Base-by-base conservation (phyloP, 2,329 filamentous ascomycete species). In the Aspergillus proliferans region DNA sequence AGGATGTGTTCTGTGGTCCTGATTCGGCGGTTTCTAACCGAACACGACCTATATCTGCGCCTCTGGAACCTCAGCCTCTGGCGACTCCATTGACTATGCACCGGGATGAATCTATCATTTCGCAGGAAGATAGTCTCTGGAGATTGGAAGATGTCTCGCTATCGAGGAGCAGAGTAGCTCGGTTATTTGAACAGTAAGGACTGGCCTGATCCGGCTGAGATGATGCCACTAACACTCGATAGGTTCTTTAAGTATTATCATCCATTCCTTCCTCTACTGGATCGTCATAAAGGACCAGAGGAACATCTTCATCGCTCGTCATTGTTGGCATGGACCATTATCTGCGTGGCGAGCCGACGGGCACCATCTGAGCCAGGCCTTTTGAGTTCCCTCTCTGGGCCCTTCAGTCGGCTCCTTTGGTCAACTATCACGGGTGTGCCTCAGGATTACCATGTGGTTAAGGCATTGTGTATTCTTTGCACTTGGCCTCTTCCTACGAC, bases 221-320 rank as follows among this genome's bases (percentile, higher is more conserved):
- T 66, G 2, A 38, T 33, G 8, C 4, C 15, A 28, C 7, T 4
- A 14, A 33, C 7, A 8, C 10, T 33, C 15, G 18, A 3, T 53
- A 80, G 82, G 52, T 86, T 79, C 66, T 85, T 84, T 64, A 74
- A 74, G 28, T 74, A 74, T 46, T 84, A 84, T 60, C 82, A 86
- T 57, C 78, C 78, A 0, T 85, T 83, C 58, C 67, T 85, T 26
- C 81, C 82, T 1, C 73, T 85, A 48, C 69, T 85, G 47, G 81
- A 83, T 49, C 74, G 74, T 4, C 64, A 74, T 9, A 73, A 76
- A 53, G 69, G 71, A 6, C 76, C 80, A 4, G 78, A 83, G 45
- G 73, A 79, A 48, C 83, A 80, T 62, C 76, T 78, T 49, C 72
- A 75, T 26, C 71, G 77, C 47, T 81, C 78, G 48, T 78, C 77